Evolutionary conservation across 2,329 filamentous ascomycete genomes (phyloP), one percentile per base, ranked within the genome.

Genomic region (Botryotinia globosa): DNA sequence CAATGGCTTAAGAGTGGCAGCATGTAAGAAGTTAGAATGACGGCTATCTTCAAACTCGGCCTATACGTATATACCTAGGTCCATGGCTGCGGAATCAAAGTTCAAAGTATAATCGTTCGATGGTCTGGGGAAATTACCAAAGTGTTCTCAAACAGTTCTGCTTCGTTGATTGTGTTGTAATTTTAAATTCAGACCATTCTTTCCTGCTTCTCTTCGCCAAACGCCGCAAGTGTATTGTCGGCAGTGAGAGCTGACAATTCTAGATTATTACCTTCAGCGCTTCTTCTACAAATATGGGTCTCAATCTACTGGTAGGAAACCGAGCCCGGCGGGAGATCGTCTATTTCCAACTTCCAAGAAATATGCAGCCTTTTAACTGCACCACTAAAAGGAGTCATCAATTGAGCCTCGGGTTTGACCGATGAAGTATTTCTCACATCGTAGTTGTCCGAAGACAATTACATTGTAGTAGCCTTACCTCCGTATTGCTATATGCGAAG

Each of bases 291-390:
- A 51, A 58, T 8, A 62, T 51, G 20, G 48, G 42, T 10, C 29
- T 51, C 7, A 6, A n/a, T 32, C 32, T 29, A 32, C 56, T 37
- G 42, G 25, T 45, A 51, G 58, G 48, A 64, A 63, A 51, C 20
- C 42, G 58, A 58, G 20, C 25, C 37, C 32, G n/a, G 32, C 56
- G 42, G 68, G 68, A 70, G 68, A 70, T 63, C 29, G 58, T 63
- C 56, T 10, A 12, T 45, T 54, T 66, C 48, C 44, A 29, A 51
- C 64, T 51, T 67, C 34, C 64, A 54, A 67, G 45, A 7, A 54
- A 67, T 54, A 29, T 42, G 64, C 64, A 54, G 25, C 37, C 34
- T 65, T 54, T 22, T 39, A 2, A 25, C 18, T 42, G 64, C 16
- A 39, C 25, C 25, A 48, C 64, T 29, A 42, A 67, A 48, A 56